Evolutionary conservation across 495 filamentous ascomycete genomes (phyloP), one percentile per base, ranked within the genome.

Genomic region (Talaromyces ruber): DNA sequence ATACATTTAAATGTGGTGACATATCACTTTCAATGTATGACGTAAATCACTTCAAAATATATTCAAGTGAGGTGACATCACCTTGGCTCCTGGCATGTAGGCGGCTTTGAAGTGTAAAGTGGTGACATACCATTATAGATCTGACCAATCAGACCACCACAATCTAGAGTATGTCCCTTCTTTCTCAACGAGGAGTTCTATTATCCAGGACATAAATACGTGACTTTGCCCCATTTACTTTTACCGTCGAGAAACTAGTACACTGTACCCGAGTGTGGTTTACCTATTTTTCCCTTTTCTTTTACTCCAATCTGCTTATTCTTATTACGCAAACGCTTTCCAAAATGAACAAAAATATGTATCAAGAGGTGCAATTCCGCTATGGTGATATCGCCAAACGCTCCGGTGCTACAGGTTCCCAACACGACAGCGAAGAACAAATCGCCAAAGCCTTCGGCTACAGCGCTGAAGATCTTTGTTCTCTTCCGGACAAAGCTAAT

Each of bases 371-470:
- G 22, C 4, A 57, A 12, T 29, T 28, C 18, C 22, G 57, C 57
- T 59, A 59, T 47, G 57, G 57, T 3, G 43, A 60, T 22, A 60
- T 60, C 4, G 59, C 59, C 11, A 30, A 3, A 28, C 43, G 53
- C 53, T 57, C 24, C 28, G 53, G 53, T 6, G 18, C n/a, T 26
- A 47, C 59, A 7, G 25, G 18, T 21, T 12, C 39, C 2, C 14
- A 50, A 60, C 59, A 54, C 6, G 58, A 37, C 18, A 18, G 77
- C 52, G 76, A 77, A 57, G 62, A 69, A 54, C 65, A 70, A 6
- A 77, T 88, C 21, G 85, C 86, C 45, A 71, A 71, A 54, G 78
- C 85, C 0, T 87, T 89, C 63, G 86, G 87, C 26, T 89, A 89
- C 68, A 70, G 71, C 37, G 64, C 67, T 22, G 78, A 79, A 25